Base-by-base conservation (phyloP, 106 monocot species). In the Dioscorea alata region DNA sequence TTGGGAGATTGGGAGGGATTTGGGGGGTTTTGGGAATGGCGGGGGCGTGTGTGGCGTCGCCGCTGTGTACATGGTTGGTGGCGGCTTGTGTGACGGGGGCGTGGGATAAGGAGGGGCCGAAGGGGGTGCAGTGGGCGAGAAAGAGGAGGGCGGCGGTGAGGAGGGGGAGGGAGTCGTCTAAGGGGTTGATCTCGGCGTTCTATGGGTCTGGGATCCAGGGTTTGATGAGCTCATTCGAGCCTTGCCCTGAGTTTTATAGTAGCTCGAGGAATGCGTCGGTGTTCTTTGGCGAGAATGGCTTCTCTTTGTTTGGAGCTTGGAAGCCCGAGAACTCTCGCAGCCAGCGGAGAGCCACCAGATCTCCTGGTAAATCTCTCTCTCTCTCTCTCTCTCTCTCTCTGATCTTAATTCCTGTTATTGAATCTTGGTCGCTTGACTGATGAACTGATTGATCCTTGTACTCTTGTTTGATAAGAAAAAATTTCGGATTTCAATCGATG, bases 1-100 rank as follows among this genome's bases (percentile, higher is more conserved):
- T 28, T 28, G 28, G 42, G 42, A 42, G 42, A 42, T 42, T 42
- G 42, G 10, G 42, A 5, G 42, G 42, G 42, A 3, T 42, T 42
- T 5, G 4, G 6, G 42, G 2, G 42, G 42, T 3, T 42, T 42
- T 42, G 5, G 53, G 57, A 71, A 79, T 79, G 86, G 79, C 79
- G 72, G 66, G 67, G 64, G 42, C 74, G 35, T 65, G 83, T 31
- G 76, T 77, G 79, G 79, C 89, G 33, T 59, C 85, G 60, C 85
- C 89, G 35, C 74, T 85, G 59, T 82, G 79, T 71, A 77, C 82
- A 58, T 82, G 85, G 89, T 68, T 89, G 16, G 89, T 83, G 31
- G 80, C 85, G 20, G 81, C 88, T 33, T 80, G 87, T 76, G 77
- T 83, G 80, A 80, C 87, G 15, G 72, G 67, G 60, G 61, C 72